These are phyloP conservation scores for Wickerhamiella hasegawae DNA, from an alignment of 805 yeast species.

Conservation along the genomic window DNA sequence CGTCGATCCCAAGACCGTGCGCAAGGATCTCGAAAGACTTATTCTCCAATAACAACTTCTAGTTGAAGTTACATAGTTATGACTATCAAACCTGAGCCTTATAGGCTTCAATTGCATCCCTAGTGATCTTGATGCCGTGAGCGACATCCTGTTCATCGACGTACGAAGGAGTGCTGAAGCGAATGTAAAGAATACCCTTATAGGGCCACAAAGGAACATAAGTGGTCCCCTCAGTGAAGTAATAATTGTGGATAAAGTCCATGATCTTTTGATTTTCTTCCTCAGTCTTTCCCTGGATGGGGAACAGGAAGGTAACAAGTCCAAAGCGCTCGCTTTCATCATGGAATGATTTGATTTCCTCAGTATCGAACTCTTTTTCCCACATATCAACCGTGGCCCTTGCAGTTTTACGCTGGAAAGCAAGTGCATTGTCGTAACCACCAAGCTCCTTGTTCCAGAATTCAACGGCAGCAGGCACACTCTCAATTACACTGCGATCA, in stretches of 20 bases:
- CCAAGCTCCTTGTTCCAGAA: conserved; percentile 42
- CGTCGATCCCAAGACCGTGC: conserved; percentile 14
- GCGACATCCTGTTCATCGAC: conserved; percentile 40
- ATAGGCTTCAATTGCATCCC: conserved; percentile 19
- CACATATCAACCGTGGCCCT: neutral
- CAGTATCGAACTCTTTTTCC: conserved; percentile 23
- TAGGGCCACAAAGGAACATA: conserved; percentile 32
- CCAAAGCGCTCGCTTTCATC: conserved; percentile 25
- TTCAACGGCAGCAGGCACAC: conserved; percentile 33
- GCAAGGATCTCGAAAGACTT: conserved; percentile 16
- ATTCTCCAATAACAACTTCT: no score
- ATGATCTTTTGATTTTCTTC: conserved; percentile 12
- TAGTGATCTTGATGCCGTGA: conserved; percentile 28
- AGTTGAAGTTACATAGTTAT: no score
- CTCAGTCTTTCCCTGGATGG: conserved; percentile 15
- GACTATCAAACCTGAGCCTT: no score
- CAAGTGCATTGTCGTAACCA: conserved; percentile 39
- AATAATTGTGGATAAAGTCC: conserved; percentile 12
- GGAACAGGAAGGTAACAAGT: conserved; percentile 31
- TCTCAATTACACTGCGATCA: conserved; percentile 28
- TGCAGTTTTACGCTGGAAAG: conserved; percentile 13
- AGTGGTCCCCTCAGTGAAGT: conserved; percentile 25
- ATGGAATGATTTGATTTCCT: conserved; percentile 24
- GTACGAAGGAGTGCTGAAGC: conserved; percentile 48
- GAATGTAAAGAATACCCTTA: conserved; percentile 26